Percentiles rank a stretch among this genome's conserved stretches.
Evolutionary conservation across 2,329 filamentous ascomycete species (phyloP).

Genomic region (Xylariales sp.): DNA sequence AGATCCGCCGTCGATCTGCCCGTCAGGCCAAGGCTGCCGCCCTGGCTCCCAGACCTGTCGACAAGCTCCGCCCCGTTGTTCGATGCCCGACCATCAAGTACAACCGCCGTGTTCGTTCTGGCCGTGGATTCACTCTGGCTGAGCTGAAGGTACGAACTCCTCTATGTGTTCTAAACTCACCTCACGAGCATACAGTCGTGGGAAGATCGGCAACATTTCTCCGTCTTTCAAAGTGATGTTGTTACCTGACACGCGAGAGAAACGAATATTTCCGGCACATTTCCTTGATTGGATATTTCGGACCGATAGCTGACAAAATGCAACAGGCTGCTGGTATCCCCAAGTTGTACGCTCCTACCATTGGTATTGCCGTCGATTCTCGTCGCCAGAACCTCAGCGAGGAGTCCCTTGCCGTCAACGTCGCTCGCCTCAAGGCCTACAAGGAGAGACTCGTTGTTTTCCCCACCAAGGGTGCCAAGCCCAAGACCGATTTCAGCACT

Average conservation of each 20-base stretch:
- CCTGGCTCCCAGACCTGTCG: constrained; percentile 92
- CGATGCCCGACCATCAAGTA: constrained; percentile 98
- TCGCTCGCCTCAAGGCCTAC: constrained; percentile 97
- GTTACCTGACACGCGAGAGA: no score
- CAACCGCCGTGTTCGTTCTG: constrained; percentile 95
- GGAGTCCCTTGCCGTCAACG: constrained; percentile 91
- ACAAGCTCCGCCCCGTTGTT: constrained; percentile 93
- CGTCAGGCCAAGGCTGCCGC: constrained; percentile 93
- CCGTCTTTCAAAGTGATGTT: no score
- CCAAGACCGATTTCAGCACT: constrained; percentile 73
- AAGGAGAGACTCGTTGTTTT: constrained; percentile 94
- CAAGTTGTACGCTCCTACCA: constrained; percentile 88
- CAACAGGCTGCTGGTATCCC: constrained; percentile 86
- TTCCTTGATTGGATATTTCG: no score
- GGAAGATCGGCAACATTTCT: no score
- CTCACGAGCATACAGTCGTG: not conserved
- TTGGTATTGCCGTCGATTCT: constrained; percentile 95
- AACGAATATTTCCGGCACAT: constrained; percentile 8
- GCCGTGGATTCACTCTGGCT: constrained; percentile 94
- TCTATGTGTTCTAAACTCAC: constrained; percentile 1
- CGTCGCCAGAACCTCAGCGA: constrained; percentile 96
- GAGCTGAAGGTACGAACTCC: constrained; percentile 83
- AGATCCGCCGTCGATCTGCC: constrained; percentile 85
- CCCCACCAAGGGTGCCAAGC: constrained; percentile 89
- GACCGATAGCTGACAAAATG: constrained; percentile 2